phyloP scores from a whole-genome alignment of 2,329 filamentous ascomycete genomes.

The Fusarium sp. region DNA sequence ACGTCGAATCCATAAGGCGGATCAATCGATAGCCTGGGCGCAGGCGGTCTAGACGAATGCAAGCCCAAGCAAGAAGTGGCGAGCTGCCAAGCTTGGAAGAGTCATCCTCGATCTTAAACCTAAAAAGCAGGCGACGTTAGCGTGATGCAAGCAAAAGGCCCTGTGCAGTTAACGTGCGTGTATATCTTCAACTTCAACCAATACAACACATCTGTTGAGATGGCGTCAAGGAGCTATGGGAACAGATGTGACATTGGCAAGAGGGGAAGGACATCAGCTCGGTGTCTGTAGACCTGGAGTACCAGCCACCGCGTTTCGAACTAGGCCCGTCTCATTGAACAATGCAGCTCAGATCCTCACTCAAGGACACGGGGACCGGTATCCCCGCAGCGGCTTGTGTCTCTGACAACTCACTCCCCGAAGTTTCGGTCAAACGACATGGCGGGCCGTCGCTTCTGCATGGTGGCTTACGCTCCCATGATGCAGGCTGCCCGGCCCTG shows the following conservation, averaged over 20 bases:
- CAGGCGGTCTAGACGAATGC: constrained; percentile 69
- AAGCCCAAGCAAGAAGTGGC: constrained; percentile 65
- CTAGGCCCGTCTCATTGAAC: background rate
- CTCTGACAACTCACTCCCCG: constrained; percentile 11
- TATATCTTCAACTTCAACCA: background rate
- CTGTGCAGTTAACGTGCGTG: constrained; percentile 13
- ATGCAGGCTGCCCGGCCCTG: background rate
- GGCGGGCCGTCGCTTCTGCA: background rate
- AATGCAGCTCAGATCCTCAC: background rate
- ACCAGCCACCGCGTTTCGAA: background rate
- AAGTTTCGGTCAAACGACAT: constrained; percentile 9
- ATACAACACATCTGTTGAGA: background rate
- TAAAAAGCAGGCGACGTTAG: constrained; percentile 44
- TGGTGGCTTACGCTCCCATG: constrained; percentile 6
- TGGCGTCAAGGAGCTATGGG: background rate
- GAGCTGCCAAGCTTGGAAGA: constrained; percentile 52
- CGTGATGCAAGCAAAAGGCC: constrained; percentile 23
- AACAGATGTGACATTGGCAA: background rate
- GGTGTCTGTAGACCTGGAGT: background rate
- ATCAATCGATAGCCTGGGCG: constrained; percentile 67
- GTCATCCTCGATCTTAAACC: constrained; percentile 67
- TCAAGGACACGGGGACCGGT: constrained; percentile 5
- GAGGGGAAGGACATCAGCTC: background rate
- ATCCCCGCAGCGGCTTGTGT: constrained; percentile 4
- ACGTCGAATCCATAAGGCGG: constrained; percentile 59